Conservation (phyloP, 176 grass and related monocot species). For the Saccharum spontaneum region DNA sequence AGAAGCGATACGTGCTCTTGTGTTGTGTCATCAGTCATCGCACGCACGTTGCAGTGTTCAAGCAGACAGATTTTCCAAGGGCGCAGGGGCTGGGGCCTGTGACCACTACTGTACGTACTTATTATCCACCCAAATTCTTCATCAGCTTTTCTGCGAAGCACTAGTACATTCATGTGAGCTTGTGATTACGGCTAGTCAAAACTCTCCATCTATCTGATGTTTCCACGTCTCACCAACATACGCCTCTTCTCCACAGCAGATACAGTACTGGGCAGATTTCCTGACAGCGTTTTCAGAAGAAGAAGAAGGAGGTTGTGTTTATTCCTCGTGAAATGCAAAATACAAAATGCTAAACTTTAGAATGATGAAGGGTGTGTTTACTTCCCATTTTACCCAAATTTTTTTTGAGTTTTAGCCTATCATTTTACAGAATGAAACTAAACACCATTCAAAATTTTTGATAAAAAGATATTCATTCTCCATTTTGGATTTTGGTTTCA, state of each 20-base stretch:
- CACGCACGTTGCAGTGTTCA: not conserved
- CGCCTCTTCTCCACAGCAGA: not conserved
- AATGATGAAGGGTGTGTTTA: too few relatives aligned
- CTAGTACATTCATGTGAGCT: not conserved
- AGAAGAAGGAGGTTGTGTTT: too few relatives aligned
- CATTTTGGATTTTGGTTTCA: too few relatives aligned
- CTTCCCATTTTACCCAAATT: too few relatives aligned
- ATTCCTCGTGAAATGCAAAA: too few relatives aligned
- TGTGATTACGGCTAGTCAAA: conserved; percentile 1
- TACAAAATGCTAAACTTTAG: too few relatives aligned
- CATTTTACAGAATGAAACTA: too few relatives aligned
- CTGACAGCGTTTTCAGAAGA: not conserved
- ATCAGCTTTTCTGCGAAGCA: not conserved
- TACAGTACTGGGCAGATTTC: not conserved
- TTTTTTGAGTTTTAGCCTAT: too few relatives aligned
- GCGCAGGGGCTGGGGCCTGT: conserved; percentile 12
- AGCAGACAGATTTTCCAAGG: conserved; percentile 55
- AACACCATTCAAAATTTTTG: too few relatives aligned
- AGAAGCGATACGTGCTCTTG: not conserved
- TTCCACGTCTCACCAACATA: not conserved
- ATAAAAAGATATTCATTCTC: too few relatives aligned
- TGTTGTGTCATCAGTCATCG: not conserved
- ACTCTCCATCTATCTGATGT: not conserved
- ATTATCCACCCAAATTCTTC: not conserved
- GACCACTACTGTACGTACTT: not conserved